These are phyloP conservation scores for Yamadazyma insecticola DNA, from an alignment of 805 yeast genomes.

Conservation along the genomic window DNA sequence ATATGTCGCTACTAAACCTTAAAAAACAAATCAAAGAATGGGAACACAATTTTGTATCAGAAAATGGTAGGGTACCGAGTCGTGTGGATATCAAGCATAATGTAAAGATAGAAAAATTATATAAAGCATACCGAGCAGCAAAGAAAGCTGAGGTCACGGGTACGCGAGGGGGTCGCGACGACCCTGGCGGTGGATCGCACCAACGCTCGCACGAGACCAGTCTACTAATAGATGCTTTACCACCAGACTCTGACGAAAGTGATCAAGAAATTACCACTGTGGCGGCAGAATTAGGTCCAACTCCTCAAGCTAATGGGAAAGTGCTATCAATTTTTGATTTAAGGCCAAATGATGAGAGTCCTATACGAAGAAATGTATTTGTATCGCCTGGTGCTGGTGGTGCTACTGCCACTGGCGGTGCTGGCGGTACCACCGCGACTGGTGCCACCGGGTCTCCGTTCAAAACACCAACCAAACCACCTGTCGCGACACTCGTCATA, in stretches of 20 bases:
- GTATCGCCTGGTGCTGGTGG: too few relatives aligned
- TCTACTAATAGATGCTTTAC: too few relatives aligned
- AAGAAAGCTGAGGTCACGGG: background rate
- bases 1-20: too few relatives aligned
- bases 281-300: constrained; percentile 63
- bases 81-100: constrained; percentile 32
- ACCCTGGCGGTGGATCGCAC: constrained; percentile 3
- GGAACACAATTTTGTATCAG: constrained; percentile 31
- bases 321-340: constrained; percentile 71
- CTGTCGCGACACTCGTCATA: too few relatives aligned
- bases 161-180: background rate
- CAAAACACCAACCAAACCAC: constrained; percentile 34
- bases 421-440: too few relatives aligned
- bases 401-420: too few relatives aligned
- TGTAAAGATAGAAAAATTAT: constrained; percentile 22
- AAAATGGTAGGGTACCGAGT: constrained; percentile 25
- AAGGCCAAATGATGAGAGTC: too few relatives aligned
- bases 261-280: background rate
- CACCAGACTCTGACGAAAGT: too few relatives aligned
- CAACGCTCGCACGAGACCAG: constrained; percentile 4
- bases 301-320: constrained; percentile 80
- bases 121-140: constrained; percentile 23
- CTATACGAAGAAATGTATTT: too few relatives aligned
- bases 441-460: constrained; percentile 10
- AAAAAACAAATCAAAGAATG: constrained; percentile 33